Conservation (phyloP, 2,329 filamentous ascomycete species). For the Arthrobotrys sphaeroides region DNA sequence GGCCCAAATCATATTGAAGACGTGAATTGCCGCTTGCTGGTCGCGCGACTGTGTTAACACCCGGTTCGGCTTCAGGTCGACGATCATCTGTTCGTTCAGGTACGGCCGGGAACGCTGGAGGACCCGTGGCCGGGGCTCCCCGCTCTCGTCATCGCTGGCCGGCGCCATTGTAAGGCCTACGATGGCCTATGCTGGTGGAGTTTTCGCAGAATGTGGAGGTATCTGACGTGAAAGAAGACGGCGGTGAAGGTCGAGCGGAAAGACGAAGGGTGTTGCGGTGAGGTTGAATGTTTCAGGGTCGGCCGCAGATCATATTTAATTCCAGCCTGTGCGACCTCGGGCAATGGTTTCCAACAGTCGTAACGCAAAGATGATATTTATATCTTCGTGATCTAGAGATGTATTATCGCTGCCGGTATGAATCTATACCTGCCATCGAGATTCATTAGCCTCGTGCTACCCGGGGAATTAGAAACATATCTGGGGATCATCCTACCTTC, state of each 20-base stretch:
- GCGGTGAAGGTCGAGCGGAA: not conserved
- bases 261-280: not conserved
- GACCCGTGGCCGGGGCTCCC: slow-evolving; percentile 31
- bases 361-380: not conserved
- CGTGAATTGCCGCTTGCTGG: slow-evolving; percentile 81
- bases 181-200: not conserved
- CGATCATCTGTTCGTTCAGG: slow-evolving; percentile 81
- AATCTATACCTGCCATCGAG: too few relatives aligned
- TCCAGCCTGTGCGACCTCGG: not conserved
- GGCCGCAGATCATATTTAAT: not conserved
- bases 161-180: slow-evolving; percentile 26
- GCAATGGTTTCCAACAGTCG: not conserved
- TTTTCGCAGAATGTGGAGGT: not conserved
- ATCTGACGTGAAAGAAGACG: not conserved
- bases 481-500: too few relatives aligned
- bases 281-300: not conserved
- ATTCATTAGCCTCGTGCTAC: too few relatives aligned
- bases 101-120: slow-evolving; percentile 68
- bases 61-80: slow-evolving; percentile 74
- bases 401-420: too few relatives aligned
- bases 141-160: slow-evolving; percentile 41
- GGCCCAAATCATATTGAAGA: slow-evolving; percentile 87
- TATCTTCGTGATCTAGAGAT: not conserved
- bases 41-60: slow-evolving; percentile 80
- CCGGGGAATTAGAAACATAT: too few relatives aligned